Base-by-base conservation (phyloP, 768 basidiomycete genomes). In the Podaxis sp. region DNA sequence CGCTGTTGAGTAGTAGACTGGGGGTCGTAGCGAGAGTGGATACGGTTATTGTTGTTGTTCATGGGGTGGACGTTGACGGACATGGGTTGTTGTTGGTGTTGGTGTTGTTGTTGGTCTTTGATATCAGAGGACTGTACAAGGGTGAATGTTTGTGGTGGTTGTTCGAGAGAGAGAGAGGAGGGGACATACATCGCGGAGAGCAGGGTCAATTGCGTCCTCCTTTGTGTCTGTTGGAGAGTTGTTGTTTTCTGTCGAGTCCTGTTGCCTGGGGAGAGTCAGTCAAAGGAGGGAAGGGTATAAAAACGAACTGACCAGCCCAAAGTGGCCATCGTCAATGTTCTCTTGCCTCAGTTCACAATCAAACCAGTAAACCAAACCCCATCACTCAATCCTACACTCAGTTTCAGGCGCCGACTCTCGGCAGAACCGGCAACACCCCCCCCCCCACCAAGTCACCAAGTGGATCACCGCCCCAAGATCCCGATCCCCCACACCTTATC, bases 221-320 rank as follows among this genome's bases (percentile, higher is more conserved):
- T 64, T 62, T 55, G 59, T 57, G 59, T 61, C 57, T 44, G 23
- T 27, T 38, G 35, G 18, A 66, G 61, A 66, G 63, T 58, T 62
- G 55, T 58, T 53, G 59, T 63, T 57, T 51, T 60, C 51, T 32
- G 55, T 52, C 51, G 59, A 42, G 37, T 60, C 68, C 64, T 55
- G 66, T 61, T 28, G 67, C 63, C 70, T 71, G 62, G 65, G 64
- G 68, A 18, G 48, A 36, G 53, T 55, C 52, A 64, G 63, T 66
- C 23, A 64, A 68, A 67, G 66, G 65, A 66, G 23, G 66, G 68
- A 9, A 25, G 63, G 65, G 67, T 72, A 67, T 71, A 72, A 70
- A 64, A 61, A 57, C 57, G 55, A 51, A 65, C 69, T 50, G 50
- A 73, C 72, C 73, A 72, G 66, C 68, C 70, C 71, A 70, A 73